Conservation (phyloP, 1,284 basidiomycete species). For the Meira nashicola region DNA sequence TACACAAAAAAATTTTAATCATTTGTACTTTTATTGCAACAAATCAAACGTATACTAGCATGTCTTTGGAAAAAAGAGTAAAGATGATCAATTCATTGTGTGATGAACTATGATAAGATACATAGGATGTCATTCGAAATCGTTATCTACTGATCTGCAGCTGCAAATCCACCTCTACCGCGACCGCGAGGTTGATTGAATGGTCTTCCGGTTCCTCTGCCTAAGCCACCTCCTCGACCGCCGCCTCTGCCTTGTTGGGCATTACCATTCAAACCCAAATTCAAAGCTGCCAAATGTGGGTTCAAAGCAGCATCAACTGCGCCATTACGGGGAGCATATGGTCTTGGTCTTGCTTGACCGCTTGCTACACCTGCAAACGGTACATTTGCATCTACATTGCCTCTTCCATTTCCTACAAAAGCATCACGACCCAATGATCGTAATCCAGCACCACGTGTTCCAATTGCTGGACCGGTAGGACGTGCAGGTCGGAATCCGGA, state of each 20-base stretch:
- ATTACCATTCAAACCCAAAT: not conserved
- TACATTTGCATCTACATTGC: conserved; percentile 15
- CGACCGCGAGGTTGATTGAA: too few relatives aligned
- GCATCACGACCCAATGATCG: not conserved
- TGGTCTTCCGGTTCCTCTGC: not conserved
- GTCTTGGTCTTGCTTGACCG: conserved; percentile 23
- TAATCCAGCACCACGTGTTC: not conserved
- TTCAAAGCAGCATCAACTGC: conserved; percentile 13
- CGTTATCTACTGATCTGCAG: too few relatives aligned
- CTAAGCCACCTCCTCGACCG: conserved; percentile 1
- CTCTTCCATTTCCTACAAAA: not conserved
- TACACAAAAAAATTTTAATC: too few relatives aligned
- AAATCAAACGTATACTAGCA: too few relatives aligned
- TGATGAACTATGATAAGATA: too few relatives aligned
- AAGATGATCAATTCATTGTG: too few relatives aligned
- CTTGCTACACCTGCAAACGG: conserved; percentile 32
- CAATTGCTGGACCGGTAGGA: not conserved
- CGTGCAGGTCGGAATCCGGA: conserved; percentile 23
- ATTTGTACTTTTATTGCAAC: too few relatives aligned
- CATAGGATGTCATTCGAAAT: too few relatives aligned
- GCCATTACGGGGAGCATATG: conserved; percentile 11
- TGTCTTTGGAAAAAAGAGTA: too few relatives aligned
- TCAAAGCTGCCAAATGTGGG: conserved; percentile 8
- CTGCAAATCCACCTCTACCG: too few relatives aligned
- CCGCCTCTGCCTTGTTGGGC: not conserved